phyloP scores from a whole-genome alignment of 2,329 filamentous ascomycete genomes.

The Fusarium piperis region DNA sequence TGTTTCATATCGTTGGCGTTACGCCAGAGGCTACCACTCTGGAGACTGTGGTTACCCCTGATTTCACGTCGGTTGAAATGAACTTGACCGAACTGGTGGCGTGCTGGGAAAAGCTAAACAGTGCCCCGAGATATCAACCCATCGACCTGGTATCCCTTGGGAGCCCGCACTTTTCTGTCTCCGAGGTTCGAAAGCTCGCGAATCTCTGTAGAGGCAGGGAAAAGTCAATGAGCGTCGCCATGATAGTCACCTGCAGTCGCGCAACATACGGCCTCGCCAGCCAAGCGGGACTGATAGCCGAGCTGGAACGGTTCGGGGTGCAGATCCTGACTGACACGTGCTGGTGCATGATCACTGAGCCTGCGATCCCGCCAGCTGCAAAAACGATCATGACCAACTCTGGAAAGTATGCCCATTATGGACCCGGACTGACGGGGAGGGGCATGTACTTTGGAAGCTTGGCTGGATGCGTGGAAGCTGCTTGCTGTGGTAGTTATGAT shows the following conservation, averaged over 20 bases:
- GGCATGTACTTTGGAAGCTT: constrained; percentile 40
- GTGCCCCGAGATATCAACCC: background rate
- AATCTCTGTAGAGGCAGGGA: constrained; percentile 41
- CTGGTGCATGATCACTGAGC: constrained; percentile 58
- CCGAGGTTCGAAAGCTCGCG: constrained; percentile 48
- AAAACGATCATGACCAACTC: constrained; percentile 56
- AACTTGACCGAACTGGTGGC: background rate
- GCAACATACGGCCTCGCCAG: constrained; percentile 9
- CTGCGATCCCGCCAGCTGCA: constrained; percentile 44
- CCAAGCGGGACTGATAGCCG: constrained; percentile 42
- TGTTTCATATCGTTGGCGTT: constrained; percentile 55
- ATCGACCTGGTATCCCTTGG: constrained; percentile 55
- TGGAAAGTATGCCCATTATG: constrained; percentile 58
- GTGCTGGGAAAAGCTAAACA: constrained; percentile 23
- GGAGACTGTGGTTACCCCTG: background rate
- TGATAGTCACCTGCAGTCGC: constrained; percentile 30
- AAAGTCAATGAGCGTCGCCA: constrained; percentile 28
- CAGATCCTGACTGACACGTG: constrained; percentile 56
- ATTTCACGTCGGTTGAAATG: background rate
- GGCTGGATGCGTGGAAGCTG: constrained; percentile 36
- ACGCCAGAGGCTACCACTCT: constrained; percentile 48
- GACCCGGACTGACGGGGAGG: constrained; percentile 37
- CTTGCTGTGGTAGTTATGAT: constrained; percentile 22
- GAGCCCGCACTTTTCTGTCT: constrained; percentile 55
- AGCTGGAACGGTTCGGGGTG: constrained; percentile 50